Percentiles rank a stretch among this genome's conserved stretches.
Conservation (phyloP, 208 protist species). For the Wallacemonas sp. region DNA sequence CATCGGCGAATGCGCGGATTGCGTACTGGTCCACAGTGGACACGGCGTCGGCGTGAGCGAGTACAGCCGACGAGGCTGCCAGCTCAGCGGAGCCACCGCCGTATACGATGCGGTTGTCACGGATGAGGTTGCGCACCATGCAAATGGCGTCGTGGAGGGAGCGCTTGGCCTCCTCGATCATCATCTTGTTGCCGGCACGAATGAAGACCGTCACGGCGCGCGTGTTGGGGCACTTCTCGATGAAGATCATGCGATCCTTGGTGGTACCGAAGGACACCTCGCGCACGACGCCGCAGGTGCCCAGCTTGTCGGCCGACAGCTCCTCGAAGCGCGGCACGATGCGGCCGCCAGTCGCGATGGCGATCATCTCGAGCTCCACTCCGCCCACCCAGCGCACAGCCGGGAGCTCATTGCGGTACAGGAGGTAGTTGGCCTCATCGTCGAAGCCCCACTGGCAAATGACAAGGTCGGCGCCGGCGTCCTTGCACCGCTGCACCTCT, state of each 20-base stretch:
- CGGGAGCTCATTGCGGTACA: slow-evolving; percentile 98
- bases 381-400: slow-evolving; percentile 99
- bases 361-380: slow-evolving; percentile 99
- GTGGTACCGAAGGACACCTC: slow-evolving; percentile 97
- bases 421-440: slow-evolving; percentile 99
- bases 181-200: slow-evolving; percentile 99
- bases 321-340: slow-evolving; percentile 99
- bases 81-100: slow-evolving; percentile 99
- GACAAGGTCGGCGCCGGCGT: slow-evolving; percentile 97
- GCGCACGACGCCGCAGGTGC: slow-evolving; percentile 84
- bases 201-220: slow-evolving; percentile 99
- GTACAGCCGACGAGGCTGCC: slow-evolving; percentile 94
- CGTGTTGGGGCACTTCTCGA: slow-evolving; percentile 98
- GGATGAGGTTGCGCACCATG: slow-evolving; percentile 99
- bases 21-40: slow-evolving; percentile 98
- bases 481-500: slow-evolving; percentile 93
- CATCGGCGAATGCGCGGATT: slow-evolving; percentile 99
- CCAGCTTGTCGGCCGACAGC: slow-evolving; percentile 97
- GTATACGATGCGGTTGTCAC: slow-evolving; percentile 99
- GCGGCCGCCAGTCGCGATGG: slow-evolving; percentile 98
- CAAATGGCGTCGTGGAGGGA: slow-evolving; percentile 99
- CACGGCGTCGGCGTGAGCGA: slow-evolving; percentile 91
- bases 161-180: slow-evolving; percentile 99
- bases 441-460: slow-evolving; percentile 99
- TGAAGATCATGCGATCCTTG: slow-evolving; percentile 98